Evolutionary conservation across 176 grass and related monocot species (phyloP).

Genomic region (Oryza glaberrima): DNA sequence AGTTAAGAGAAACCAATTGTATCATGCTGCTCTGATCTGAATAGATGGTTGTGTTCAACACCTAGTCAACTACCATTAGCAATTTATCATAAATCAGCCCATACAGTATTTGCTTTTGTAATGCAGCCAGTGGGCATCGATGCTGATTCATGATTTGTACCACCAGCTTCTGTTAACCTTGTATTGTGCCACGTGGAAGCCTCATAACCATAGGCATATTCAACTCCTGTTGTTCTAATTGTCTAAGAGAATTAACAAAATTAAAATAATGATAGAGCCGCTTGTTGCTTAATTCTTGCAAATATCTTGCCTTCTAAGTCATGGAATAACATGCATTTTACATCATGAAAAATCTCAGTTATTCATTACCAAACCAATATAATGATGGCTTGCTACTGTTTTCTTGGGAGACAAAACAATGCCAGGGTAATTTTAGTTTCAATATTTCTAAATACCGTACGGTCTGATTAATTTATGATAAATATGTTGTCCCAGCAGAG

Average conservation of each 20-base stretch:
- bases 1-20: neutral
- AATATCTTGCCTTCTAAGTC: neutral
- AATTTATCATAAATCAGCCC: neutral
- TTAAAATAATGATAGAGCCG: neutral
- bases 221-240: too few relatives aligned
- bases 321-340: neutral
- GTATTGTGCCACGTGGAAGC: neutral
- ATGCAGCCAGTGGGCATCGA: neutral
- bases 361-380: neutral
- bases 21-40: neutral
- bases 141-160: neutral
- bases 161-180: neutral
- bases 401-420: neutral
- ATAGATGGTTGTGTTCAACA: neutral
- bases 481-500: constrained; percentile 22
- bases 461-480: too few relatives aligned
- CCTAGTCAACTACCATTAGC: neutral
- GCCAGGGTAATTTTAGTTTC: neutral
- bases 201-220: neutral
- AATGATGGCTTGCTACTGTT: neutral
- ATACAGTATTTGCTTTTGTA: neutral
- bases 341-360: neutral
- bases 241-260: neutral
- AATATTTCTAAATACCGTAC: too few relatives aligned
- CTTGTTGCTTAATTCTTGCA: too few relatives aligned